These are phyloP conservation scores for Colletotrichum scovillei DNA, from an alignment of 2,329 filamentous ascomycete species.

Conservation along the genomic window DNA sequence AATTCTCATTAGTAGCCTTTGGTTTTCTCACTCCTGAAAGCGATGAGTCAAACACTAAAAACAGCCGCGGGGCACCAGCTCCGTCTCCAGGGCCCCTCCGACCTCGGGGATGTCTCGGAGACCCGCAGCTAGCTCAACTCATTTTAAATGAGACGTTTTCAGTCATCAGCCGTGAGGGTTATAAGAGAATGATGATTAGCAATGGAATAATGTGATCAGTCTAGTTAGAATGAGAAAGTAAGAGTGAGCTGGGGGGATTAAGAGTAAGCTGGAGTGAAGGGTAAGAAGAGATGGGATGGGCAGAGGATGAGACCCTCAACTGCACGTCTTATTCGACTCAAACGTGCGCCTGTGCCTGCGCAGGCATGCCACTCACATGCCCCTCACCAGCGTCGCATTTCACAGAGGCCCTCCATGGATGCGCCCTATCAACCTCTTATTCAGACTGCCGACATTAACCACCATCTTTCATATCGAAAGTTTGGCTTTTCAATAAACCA, in stretches of 20 bases:
- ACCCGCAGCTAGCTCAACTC: slow-evolving; percentile 27
- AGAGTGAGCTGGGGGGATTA: too few species aligned
- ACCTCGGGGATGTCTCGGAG: slow-evolving; percentile 34
- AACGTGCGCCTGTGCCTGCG: slow-evolving; percentile 39
- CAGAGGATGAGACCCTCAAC: not conserved
- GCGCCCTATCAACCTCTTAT: too few species aligned
- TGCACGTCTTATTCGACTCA: not conserved
- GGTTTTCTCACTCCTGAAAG: slow-evolving; percentile 15
- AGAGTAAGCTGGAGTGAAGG: not conserved
- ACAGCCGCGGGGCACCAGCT: slow-evolving; percentile 26
- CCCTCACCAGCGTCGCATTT: not conserved
- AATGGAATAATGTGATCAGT: too few species aligned
- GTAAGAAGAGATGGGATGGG: not conserved
- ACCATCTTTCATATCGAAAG: too few species aligned
- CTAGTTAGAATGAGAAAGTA: too few species aligned
- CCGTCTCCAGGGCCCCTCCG: slow-evolving; percentile 13
- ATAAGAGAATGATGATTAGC: too few species aligned
- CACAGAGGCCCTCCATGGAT: too few species aligned
- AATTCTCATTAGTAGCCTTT: not conserved
- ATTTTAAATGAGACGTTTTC: not conserved
- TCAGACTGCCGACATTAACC: too few species aligned
- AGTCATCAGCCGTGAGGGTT: not conserved
- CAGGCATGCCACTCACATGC: not conserved
- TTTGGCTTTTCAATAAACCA: too few species aligned
- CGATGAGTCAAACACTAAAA: slow-evolving; percentile 35